A percentile compares a stretch with the other conserved stretches of the same genome.
Conservation (phyloP, 1,139 yeast species). For the Kodamaea arcana region DNA sequence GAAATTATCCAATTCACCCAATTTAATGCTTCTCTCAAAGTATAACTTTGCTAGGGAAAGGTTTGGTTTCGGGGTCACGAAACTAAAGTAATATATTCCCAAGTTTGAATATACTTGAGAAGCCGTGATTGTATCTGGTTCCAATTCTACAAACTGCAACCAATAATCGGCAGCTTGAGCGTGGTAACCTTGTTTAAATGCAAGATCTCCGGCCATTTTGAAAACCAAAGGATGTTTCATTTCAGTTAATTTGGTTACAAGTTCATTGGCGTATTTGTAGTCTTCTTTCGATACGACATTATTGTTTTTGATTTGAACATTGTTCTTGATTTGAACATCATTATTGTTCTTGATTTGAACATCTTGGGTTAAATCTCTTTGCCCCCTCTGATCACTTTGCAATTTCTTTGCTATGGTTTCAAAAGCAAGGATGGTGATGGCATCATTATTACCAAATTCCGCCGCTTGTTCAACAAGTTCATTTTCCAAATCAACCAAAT, state of each 20-base stretch:
- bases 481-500: constrained; percentile 59
- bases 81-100: constrained; percentile 58
- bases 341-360: too few species aligned
- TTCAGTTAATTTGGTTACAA: constrained; percentile 60
- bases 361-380: too few species aligned
- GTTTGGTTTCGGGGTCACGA: constrained; percentile 39
- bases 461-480: constrained; percentile 78
- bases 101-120: constrained; percentile 71
- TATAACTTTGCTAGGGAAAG: constrained; percentile 49
- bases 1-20: constrained; percentile 53
- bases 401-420: constrained; percentile 42
- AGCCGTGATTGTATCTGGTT: constrained; percentile 53
- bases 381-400: constrained; percentile 9
- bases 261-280: constrained; percentile 53
- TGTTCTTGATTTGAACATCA: too few species aligned
- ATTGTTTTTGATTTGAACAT: too few species aligned
- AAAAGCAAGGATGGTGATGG: constrained; percentile 68
- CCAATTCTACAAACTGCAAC: constrained; percentile 52
- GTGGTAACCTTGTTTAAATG: constrained; percentile 42
- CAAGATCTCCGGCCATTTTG: constrained; percentile 72
- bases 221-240: constrained; percentile 65
- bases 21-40: constrained; percentile 57
- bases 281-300: constrained; percentile 46
- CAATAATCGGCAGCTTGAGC: constrained; percentile 59
- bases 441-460: constrained; percentile 76